A percentile compares a stretch with the other conserved stretches of the same genome.
Conservation (phyloP, 345 rosid species). For the Carallia pectinifolia region DNA sequence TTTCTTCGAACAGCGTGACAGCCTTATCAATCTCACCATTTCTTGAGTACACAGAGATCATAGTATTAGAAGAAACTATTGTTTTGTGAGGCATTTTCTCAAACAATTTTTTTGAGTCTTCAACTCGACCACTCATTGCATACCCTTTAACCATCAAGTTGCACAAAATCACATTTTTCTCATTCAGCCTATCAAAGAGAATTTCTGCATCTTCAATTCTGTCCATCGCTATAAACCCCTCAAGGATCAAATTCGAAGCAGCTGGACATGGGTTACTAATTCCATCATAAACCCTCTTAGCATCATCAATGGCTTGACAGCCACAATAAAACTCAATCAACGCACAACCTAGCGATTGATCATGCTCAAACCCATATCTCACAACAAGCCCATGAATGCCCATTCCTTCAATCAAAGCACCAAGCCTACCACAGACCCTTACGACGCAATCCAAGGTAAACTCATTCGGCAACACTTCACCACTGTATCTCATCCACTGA, state of each 20-base stretch:
- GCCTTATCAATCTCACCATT: conserved; percentile 52
- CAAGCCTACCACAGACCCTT: conserved; percentile 45
- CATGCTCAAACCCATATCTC: conserved; percentile 45
- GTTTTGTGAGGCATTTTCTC: conserved; percentile 45
- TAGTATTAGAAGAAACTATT: conserved; percentile 42
- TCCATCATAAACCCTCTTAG: conserved; percentile 40
- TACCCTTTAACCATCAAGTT: conserved; percentile 61
- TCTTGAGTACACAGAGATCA: conserved; percentile 52
- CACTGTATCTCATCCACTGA: conserved; percentile 35
- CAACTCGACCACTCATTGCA: conserved; percentile 36
- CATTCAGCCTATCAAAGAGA: conserved; percentile 33
- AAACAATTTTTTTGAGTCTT: conserved; percentile 45
- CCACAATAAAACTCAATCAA: conserved; percentile 48
- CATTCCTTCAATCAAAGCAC: conserved; percentile 33
- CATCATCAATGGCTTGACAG: conserved; percentile 45
- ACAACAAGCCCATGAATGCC: conserved; percentile 50
- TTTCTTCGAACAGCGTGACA: conserved; percentile 46
- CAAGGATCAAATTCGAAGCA: conserved; percentile 43
- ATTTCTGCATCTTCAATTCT: conserved; percentile 46
- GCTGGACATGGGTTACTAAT: conserved; percentile 30
- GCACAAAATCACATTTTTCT: conserved; percentile 31
- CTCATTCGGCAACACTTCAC: conserved; percentile 51
- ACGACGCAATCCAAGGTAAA: conserved; percentile 50
- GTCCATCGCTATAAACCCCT: conserved; percentile 32
- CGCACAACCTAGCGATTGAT: conserved; percentile 41